Percentiles rank a stretch among this genome's conserved stretches.
Evolutionary conservation across 2,329 filamentous ascomycete species (phyloP).

Genomic region (Fusarium nanum): DNA sequence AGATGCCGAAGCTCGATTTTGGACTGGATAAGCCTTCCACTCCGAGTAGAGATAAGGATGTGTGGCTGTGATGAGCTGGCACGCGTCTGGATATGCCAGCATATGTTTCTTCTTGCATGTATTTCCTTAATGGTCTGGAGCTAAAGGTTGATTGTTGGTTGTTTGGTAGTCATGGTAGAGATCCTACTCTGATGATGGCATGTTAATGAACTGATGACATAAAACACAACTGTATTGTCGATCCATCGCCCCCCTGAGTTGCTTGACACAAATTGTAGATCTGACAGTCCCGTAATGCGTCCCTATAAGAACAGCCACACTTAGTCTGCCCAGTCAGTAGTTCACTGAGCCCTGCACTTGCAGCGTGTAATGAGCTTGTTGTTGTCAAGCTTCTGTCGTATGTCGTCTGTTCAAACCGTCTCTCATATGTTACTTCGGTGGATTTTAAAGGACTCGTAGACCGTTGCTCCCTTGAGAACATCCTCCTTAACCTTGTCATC

Average conservation of each 20-base stretch:
- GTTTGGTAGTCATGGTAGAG: constrained; percentile 46
- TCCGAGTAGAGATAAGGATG: constrained; percentile 49
- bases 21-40: constrained; percentile 51
- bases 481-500: constrained; percentile 73
- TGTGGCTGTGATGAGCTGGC: constrained; percentile 46
- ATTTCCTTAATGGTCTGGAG: constrained; percentile 41
- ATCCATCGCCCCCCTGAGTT: constrained; percentile 17
- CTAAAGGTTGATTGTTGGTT: constrained; percentile 45
- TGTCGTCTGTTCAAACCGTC: neutral
- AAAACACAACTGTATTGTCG: constrained; percentile 36
- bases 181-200: constrained; percentile 51
- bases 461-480: constrained; percentile 70
- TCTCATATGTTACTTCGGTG: constrained; percentile 58
- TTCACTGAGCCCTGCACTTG: neutral
- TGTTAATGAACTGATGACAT: constrained; percentile 56
- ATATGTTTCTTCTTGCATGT: constrained; percentile 41
- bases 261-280: constrained; percentile 25
- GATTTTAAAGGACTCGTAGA: constrained; percentile 74
- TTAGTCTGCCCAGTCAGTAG: neutral
- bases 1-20: constrained; percentile 69
- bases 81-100: constrained; percentile 25
- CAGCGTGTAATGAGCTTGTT: neutral
- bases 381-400: neutral
- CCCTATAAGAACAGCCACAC: constrained; percentile 5
- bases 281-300: constrained; percentile 8